Percentiles rank a stretch among this genome's conserved stretches.
phyloP scores from a whole-genome alignment of 2,329 filamentous ascomycete species.

The Leptographium wingfieldii region DNA sequence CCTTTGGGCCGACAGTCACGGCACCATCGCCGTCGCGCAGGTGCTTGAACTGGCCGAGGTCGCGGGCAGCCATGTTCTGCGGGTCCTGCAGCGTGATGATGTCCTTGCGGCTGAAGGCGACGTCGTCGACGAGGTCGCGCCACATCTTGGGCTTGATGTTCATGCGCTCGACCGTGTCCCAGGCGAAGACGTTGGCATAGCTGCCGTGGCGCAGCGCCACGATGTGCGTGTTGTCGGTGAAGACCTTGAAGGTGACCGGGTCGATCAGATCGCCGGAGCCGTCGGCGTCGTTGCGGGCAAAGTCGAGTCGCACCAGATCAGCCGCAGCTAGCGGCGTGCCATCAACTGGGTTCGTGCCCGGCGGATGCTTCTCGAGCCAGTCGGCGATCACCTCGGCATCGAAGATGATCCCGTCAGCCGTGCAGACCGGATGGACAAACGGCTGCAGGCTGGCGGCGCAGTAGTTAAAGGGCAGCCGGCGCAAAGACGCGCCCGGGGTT shows the following conservation, averaged over 20 bases:
- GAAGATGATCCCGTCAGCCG: constrained; percentile 74
- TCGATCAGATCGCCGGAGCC: constrained; percentile 74
- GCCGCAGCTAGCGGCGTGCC: constrained; percentile 65
- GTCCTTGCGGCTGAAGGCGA: constrained; percentile 76
- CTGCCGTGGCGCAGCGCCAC: constrained; percentile 68
- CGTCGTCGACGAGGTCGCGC: constrained; percentile 78
- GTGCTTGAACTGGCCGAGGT: constrained; percentile 81
- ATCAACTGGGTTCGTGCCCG: constrained; percentile 74
- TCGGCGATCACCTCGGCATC: constrained; percentile 88
- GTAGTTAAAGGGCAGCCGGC: constrained; percentile 91
- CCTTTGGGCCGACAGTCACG: constrained; percentile 48
- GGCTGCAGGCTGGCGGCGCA: constrained; percentile 93
- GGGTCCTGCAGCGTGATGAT: constrained; percentile 96
- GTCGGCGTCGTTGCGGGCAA: constrained; percentile 77
- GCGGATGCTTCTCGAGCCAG: constrained; percentile 76
- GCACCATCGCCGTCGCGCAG: constrained; percentile 68
- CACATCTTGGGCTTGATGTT: constrained; percentile 97
- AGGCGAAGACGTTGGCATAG: constrained; percentile 91
- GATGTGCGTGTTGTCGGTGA: constrained; percentile 96
- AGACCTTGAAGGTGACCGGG: constrained; percentile 92
- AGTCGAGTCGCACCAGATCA: constrained; percentile 83
- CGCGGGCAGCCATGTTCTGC: constrained; percentile 70
- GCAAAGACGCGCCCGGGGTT: constrained; percentile 43
- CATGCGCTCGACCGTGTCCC: constrained; percentile 87
- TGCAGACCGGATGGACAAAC: constrained; percentile 91